Conservation (phyloP, 495 filamentous ascomycete species). For the Lichina pygmaea region DNA sequence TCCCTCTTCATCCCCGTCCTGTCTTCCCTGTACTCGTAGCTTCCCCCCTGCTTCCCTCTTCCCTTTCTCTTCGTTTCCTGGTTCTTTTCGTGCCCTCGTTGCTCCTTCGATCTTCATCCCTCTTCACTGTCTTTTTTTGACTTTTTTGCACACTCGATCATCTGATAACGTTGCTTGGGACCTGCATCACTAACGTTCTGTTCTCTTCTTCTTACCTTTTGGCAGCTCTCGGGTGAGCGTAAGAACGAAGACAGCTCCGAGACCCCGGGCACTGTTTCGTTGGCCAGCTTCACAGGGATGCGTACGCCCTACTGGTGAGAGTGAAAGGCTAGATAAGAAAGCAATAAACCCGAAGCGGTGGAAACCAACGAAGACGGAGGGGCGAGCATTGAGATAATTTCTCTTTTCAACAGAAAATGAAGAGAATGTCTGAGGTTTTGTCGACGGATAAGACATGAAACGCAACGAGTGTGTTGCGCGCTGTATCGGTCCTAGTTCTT, state of each 20-base stretch:
- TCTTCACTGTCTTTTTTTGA: background rate
- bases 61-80: background rate
- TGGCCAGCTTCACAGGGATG: slow-evolving; percentile 2
- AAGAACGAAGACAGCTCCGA: slow-evolving; percentile 4
- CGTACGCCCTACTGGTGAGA: slow-evolving; percentile 3
- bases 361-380: too few species aligned
- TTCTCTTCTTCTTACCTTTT: background rate
- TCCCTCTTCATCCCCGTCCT: background rate
- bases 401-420: too few species aligned
- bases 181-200: background rate
- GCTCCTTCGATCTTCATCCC: background rate
- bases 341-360: too few species aligned
- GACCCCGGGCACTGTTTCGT: background rate
- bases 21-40: background rate
- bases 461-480: too few species aligned
- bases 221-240: slow-evolving; percentile 3
- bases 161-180: background rate
- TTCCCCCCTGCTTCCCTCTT: background rate
- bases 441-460: too few species aligned
- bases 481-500: too few species aligned
- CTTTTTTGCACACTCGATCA: background rate
- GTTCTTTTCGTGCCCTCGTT: background rate
- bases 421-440: too few species aligned
- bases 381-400: too few species aligned
- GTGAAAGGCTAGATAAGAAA: background rate